Percentiles rank a stretch among this genome's conserved stretches.
These are phyloP conservation scores for Ogataea trehalophila DNA, from an alignment of 805 yeast genomes.

Conservation along the genomic window DNA sequence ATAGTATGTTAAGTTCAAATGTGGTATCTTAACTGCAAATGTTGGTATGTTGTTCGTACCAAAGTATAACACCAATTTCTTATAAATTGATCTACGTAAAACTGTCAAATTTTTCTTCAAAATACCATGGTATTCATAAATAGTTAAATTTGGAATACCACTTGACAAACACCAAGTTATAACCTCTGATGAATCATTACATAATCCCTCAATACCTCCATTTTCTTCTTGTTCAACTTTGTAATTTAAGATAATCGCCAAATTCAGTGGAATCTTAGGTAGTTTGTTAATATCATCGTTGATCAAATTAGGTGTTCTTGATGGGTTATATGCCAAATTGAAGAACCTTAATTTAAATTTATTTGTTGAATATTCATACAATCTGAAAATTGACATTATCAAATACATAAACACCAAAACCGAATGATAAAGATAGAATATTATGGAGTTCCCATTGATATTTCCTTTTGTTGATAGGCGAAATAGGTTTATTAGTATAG, in stretches of 20 bases:
- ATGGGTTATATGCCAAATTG: constrained; percentile 61
- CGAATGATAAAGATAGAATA: constrained; percentile 39
- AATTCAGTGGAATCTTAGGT: constrained; percentile 68
- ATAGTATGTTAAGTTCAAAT: constrained; percentile 46
- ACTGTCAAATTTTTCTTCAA: constrained; percentile 52
- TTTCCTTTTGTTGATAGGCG: constrained; percentile 6
- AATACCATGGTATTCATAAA: constrained; percentile 78
- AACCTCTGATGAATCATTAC: constrained; percentile 72
- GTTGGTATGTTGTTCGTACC: constrained; percentile 66
- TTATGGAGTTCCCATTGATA: not conserved
- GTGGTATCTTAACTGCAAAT: constrained; percentile 63
- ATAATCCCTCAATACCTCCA: constrained; percentile 80
- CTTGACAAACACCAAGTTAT: constrained; percentile 86
- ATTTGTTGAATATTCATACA: constrained; percentile 47
- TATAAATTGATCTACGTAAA: constrained; percentile 50
- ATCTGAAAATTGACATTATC: constrained; percentile 50
- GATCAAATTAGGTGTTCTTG: constrained; percentile 78
- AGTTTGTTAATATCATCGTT: constrained; percentile 75
- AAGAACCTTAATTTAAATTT: constrained; percentile 51
- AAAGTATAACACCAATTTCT: constrained; percentile 64
- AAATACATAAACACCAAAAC: constrained; percentile 50
- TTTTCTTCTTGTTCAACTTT: constrained; percentile 78
- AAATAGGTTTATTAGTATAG: constrained; percentile 17
- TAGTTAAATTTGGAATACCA: constrained; percentile 66
- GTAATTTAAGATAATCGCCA: constrained; percentile 72